Percentiles rank a stretch among this genome's conserved stretches.
These are phyloP conservation scores for Houttuynia cordata DNA, from an alignment of 164 flowering plant species.

Conservation along the genomic window DNA sequence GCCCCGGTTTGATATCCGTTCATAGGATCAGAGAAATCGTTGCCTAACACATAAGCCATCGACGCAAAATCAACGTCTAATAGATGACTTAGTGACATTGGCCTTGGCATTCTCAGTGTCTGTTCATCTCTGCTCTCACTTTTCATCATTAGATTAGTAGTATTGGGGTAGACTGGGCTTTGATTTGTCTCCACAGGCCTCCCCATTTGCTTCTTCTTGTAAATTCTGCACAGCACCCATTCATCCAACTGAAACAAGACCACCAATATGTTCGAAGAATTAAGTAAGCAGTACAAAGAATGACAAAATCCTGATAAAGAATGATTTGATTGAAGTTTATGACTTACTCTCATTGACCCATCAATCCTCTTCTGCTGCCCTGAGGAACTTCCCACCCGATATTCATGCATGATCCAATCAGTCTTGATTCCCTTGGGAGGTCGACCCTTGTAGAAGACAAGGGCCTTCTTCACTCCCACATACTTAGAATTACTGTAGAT, in stretches of 20 bases:
- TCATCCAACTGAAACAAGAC: constrained; percentile 54
- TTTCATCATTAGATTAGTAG: no score
- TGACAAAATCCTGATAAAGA: neutral
- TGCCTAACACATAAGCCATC: neutral
- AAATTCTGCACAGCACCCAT: constrained; percentile 83
- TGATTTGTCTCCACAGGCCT: constrained; percentile 22
- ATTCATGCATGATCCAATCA: constrained; percentile 93
- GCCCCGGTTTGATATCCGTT: neutral
- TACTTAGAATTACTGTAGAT: neutral
- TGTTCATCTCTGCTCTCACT: neutral
- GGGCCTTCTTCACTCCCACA: constrained; percentile 76
- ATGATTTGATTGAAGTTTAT: neutral
- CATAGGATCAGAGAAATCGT: neutral
- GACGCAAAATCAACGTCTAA: neutral
- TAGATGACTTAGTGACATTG: neutral
- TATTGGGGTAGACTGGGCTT: neutral
- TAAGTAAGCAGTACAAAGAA: neutral
- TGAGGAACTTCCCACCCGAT: constrained; percentile 3
- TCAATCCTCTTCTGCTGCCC: constrained; percentile 15
- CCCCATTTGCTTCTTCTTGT: constrained; percentile 44
- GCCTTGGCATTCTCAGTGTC: neutral
- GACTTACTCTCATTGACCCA: constrained; percentile 66
- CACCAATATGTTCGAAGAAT: no score
- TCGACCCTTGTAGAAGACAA: constrained; percentile 72
- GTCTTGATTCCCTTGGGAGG: constrained; percentile 87